Base-by-base conservation (phyloP, 2,329 filamentous ascomycete genomes). In the Alternaria brassicae region DNA sequence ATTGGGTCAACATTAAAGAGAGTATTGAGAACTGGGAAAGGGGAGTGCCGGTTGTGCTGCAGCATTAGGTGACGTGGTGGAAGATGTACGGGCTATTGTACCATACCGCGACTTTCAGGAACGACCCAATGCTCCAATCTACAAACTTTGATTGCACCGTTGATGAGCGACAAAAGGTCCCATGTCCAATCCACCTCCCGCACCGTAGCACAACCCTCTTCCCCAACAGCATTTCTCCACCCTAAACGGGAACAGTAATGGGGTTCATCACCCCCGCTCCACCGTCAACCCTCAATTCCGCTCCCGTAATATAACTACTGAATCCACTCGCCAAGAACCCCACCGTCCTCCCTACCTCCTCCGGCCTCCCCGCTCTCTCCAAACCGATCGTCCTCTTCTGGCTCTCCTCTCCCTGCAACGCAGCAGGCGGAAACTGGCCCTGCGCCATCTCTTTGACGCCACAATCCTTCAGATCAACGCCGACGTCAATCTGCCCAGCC, bases 1-100 rank as follows among this genome's bases (percentile, higher is more conserved):
- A 97, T 81, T 97, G 94, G 94, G 85, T 90, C 56, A 97, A 93
- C 78, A 89, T 98, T 61, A 85, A 88, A 62, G 90, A 96, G 77
- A 91, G 88, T 45, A 81, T 97, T 72, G 83, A 90, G 74, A 86
- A 89, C 63, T 97, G 94, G 93, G 92, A 97, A 82, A 87, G 83
- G 70, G 93, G 92, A 5, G 89, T 87, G 80, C 76, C 83, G 63
- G 82, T 87, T 57, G 79, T 84, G 44, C 67, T 88, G 67, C 77
- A 84, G 61, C 86, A 88, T 79, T 88, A 57, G 56, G 8, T 32
- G 25, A 44, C 23, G 15, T 34, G 41, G 19, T 7, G 25, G n/a
- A 7, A 32, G 7, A 2, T 21, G 4, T 5, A 3, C 0, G 27
- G 10, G 17, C 6, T 21, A 9, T 21, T 47, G 28, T 21, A 47